Percentiles rank a stretch among this genome's conserved stretches.
Evolutionary conservation across 805 yeast species (phyloP).

Genomic region (Starmerella bombi): DNA sequence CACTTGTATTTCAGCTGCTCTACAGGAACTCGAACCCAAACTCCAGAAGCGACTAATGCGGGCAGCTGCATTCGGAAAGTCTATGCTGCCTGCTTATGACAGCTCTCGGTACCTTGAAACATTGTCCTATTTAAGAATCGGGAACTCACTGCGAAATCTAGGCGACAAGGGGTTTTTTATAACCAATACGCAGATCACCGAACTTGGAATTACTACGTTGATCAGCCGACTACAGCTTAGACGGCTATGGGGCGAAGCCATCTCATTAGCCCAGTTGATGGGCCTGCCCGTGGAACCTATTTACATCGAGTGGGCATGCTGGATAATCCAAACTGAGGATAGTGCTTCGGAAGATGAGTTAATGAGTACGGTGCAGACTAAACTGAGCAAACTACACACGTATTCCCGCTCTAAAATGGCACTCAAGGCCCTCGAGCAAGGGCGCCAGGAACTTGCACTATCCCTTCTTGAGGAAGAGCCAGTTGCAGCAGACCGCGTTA

Average conservation of each 20-base stretch:
- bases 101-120: conserved; percentile 50
- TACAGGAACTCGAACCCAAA: conserved; percentile 59
- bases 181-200: conserved; percentile 42
- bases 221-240: conserved; percentile 46
- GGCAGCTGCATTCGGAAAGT: conserved; percentile 81
- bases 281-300: conserved; percentile 39
- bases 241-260: conserved; percentile 46
- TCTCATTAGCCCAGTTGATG: conserved; percentile 44
- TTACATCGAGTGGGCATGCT: conserved; percentile 68
- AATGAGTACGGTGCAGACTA: conserved; percentile 36
- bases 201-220: conserved; percentile 43
- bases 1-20: conserved; percentile 59
- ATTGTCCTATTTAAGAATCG: conserved; percentile 47
- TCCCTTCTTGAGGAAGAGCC: conserved; percentile 59
- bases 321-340: conserved; percentile 45
- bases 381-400: conserved; percentile 32
- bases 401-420: conserved; percentile 51
- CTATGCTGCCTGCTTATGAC: conserved; percentile 39
- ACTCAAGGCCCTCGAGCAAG: conserved; percentile 63
- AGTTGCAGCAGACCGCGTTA: conserved; percentile 43
- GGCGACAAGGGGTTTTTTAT: conserved; percentile 36
- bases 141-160: conserved; percentile 47
- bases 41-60: conserved; percentile 70
- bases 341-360: conserved; percentile 43
- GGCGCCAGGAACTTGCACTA: conserved; percentile 56